Percentiles rank a stretch among this genome's conserved stretches.
These are phyloP conservation scores for Hypoxylon trugodes DNA, from an alignment of 495 filamentous ascomycete species.

Conservation along the genomic window DNA sequence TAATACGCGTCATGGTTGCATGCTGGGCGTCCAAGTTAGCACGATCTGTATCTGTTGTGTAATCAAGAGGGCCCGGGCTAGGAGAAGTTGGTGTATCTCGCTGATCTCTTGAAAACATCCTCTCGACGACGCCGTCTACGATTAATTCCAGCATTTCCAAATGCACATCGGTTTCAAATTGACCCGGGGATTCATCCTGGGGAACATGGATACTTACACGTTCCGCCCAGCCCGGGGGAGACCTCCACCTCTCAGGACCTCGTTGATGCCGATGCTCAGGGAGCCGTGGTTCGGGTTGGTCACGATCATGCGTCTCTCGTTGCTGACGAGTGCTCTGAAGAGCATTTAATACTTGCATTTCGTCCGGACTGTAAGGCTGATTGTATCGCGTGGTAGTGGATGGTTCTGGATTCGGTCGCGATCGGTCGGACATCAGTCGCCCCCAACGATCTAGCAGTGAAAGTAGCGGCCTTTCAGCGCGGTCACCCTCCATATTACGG, in stretches of 20 bases:
- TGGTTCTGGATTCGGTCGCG: conserved; percentile 38
- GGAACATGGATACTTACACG: conserved; percentile 33
- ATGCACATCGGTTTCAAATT: neutral
- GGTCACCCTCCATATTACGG: conserved; percentile 40
- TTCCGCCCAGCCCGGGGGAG: conserved; percentile 35
- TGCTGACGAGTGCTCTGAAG: conserved; percentile 57
- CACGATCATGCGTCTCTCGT: conserved; percentile 48
- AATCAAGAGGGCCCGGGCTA: no score
- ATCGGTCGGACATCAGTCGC: conserved; percentile 16
- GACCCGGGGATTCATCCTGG: neutral
- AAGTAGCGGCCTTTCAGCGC: neutral
- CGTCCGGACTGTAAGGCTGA: conserved; percentile 54
- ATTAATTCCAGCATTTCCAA: no score
- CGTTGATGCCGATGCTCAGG: conserved; percentile 40
- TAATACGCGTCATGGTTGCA: conserved; percentile 37
- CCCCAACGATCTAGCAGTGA: conserved; percentile 42
- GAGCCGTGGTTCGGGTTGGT: conserved; percentile 49
- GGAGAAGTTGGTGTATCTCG: no score
- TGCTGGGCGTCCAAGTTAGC: conserved; percentile 36
- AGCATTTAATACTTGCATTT: conserved; percentile 58
- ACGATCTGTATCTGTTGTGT: no score
- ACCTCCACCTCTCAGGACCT: conserved; percentile 34
- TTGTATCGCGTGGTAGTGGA: conserved; percentile 42
- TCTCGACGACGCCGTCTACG: no score
- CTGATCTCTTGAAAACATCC: no score